phyloP scores from a whole-genome alignment of 768 basidiomycete species.

The Auriculariales sp. region DNA sequence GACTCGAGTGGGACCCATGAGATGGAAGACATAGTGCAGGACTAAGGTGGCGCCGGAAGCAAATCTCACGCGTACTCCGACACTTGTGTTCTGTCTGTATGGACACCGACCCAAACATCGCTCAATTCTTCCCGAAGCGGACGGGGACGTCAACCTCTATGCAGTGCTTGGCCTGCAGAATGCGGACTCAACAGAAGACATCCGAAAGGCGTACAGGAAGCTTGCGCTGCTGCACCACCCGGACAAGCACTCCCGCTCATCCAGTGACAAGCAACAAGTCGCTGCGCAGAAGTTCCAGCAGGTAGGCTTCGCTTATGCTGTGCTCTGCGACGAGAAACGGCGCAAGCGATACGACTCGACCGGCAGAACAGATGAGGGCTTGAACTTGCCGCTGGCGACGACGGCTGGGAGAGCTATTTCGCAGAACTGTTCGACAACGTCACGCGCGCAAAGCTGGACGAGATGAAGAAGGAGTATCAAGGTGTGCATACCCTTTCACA shows the following conservation, averaged over 20 bases:
- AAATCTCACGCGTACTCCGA: no score
- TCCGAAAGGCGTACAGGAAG: conserved; percentile 75
- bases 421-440: conserved; percentile 78
- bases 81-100: no score
- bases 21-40: no score
- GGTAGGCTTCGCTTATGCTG: conserved; percentile 85
- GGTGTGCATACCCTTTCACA: conserved; percentile 28
- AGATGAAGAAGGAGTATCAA: conserved; percentile 91
- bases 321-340: conserved; percentile 66
- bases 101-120: conserved; percentile 55
- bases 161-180: conserved; percentile 44
- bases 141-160: conserved; percentile 66
- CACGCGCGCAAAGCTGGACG: conserved; percentile 74
- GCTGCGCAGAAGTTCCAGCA: conserved; percentile 79
- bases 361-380: conserved; percentile 72
- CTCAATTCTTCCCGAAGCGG: conserved; percentile 64
- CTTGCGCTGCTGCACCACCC: conserved; percentile 76
- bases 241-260: conserved; percentile 65
- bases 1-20: neutral
- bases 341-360: conserved; percentile 71
- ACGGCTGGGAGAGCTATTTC: conserved; percentile 94
- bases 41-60: no score
- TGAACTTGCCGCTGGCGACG: conserved; percentile 55
- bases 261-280: conserved; percentile 44
- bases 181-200: conserved; percentile 44